A percentile compares a stretch with the other conserved stretches of the same genome.
These are phyloP conservation scores for Glycine soja DNA, from an alignment of 306 rosid species.

Conservation along the genomic window DNA sequence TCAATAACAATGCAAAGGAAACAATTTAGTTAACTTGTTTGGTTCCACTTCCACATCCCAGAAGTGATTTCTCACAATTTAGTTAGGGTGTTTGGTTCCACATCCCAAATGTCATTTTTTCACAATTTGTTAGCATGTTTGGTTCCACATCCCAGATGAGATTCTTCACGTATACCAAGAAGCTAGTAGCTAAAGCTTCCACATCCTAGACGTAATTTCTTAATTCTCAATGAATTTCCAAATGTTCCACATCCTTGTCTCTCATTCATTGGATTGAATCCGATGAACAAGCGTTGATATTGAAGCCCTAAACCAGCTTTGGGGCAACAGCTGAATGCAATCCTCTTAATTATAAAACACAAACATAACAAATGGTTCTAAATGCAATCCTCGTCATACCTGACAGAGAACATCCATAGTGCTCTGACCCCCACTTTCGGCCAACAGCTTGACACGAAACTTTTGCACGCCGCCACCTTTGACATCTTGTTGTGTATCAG, in stretches of 20 bases:
- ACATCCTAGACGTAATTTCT: no score
- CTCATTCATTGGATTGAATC: no score
- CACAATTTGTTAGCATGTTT: no score
- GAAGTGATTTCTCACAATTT: no score
- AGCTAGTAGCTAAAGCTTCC: no score
- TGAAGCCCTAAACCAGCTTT: slow-evolving; percentile 8
- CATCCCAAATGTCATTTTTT: no score
- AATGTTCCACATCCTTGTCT: no score
- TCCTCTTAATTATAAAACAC: not conserved
- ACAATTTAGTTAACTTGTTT: not conserved
- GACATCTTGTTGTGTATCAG: slow-evolving; percentile 69
- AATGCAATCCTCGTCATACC: slow-evolving; percentile 50
- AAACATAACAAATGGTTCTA: not conserved
- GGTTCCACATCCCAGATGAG: no score
- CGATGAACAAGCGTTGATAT: not conserved
- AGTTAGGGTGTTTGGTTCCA: no score
- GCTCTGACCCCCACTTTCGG: slow-evolving; percentile 87
- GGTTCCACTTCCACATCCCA: not conserved
- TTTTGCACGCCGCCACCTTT: slow-evolving; percentile 75
- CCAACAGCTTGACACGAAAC: slow-evolving; percentile 89
- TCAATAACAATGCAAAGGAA: not conserved
- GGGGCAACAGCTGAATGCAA: no score
- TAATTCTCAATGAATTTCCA: no score
- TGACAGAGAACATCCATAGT: slow-evolving; percentile 90
- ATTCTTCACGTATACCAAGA: no score